A percentile compares a stretch with the other conserved stretches of the same genome.
phyloP scores from a whole-genome alignment of 164 flowering plant species.

The Cinnamomum micranthum region DNA sequence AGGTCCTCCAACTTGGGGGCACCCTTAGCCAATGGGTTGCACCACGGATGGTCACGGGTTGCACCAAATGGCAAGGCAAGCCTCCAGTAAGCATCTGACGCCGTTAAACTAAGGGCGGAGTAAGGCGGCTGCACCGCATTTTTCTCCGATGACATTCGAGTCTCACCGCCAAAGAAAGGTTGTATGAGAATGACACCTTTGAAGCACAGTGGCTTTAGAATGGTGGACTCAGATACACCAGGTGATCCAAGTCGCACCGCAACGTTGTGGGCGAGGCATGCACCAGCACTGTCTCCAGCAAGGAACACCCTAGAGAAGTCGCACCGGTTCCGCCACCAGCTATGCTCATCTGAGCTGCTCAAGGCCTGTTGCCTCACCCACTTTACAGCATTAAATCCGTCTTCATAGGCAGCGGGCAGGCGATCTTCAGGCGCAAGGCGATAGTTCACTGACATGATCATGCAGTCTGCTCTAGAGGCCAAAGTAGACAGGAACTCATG shows the following conservation, averaged over 20 bases:
- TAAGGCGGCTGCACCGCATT: conserved; percentile 26
- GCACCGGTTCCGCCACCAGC: conserved; percentile 36
- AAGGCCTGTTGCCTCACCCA: conserved; percentile 32
- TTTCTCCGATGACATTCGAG: conserved; percentile 38
- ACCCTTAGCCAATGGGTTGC: conserved; percentile 37
- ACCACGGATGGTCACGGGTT: conserved; percentile 47
- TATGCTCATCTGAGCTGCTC: conserved; percentile 19
- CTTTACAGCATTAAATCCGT: conserved; percentile 30
- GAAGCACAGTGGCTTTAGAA: conserved; percentile 22
- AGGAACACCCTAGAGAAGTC: conserved; percentile 32
- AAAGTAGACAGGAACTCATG: conserved; percentile 43
- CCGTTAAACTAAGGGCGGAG: conserved; percentile 35
- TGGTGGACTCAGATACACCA: neutral
- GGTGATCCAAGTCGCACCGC: conserved; percentile 17
- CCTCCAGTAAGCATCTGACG: conserved; percentile 47
- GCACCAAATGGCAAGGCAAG: conserved; percentile 36
- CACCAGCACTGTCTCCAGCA: conserved; percentile 59
- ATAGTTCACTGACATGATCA: conserved; percentile 48
- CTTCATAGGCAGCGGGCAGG: conserved; percentile 55
- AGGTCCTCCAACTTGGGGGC: conserved; percentile 13
- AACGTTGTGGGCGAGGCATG: conserved; percentile 43
- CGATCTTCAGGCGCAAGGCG: conserved; percentile 53
- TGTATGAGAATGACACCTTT: conserved; percentile 42
- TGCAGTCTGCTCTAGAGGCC: conserved; percentile 26
- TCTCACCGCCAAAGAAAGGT: conserved; percentile 60